phyloP scores from a whole-genome alignment of 2,329 filamentous ascomycete genomes.

The Exophiala mesophila region DNA sequence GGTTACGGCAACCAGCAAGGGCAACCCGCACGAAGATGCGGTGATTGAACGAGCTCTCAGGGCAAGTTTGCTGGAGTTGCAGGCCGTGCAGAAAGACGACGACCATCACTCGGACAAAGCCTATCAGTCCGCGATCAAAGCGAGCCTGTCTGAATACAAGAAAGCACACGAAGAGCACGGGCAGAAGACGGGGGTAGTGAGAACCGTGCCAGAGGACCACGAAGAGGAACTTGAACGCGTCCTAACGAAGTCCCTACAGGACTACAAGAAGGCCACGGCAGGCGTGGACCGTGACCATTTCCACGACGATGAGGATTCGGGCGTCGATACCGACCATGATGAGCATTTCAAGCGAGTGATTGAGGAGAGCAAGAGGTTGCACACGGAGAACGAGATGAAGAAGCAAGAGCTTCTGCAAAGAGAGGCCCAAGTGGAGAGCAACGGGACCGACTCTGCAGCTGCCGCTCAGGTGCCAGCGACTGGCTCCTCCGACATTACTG shows the following conservation, averaged over 20 bases:
- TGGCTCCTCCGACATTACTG: conserved; percentile 7
- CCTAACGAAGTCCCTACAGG: conserved; percentile 41
- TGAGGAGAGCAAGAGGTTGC: conserved; percentile 25
- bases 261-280: conserved; percentile 24
- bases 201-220: conserved; percentile 20
- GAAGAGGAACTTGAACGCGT: conserved; percentile 42
- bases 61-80: conserved; percentile 61
- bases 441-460: not conserved
- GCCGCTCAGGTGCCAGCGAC: conserved; percentile 26
- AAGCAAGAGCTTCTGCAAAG: conserved; percentile 8
- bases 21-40: conserved; percentile 64
- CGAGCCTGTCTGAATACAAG: conserved; percentile 24
- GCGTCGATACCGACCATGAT: conserved; percentile 31
- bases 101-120: conserved; percentile 29
- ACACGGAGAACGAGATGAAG: conserved; percentile 18
- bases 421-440: conserved; percentile 4
- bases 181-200: conserved; percentile 11
- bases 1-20: conserved; percentile 64
- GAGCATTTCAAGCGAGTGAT: conserved; percentile 39
- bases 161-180: conserved; percentile 21
- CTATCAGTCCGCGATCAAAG: conserved; percentile 29
- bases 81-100: conserved; percentile 30
- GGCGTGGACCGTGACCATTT: conserved; percentile 2
- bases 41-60: conserved; percentile 69
- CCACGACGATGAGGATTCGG: conserved; percentile 26